These are phyloP conservation scores for Fusarium cyanostomum DNA, from an alignment of 2,329 filamentous ascomycete species.

Conservation along the genomic window DNA sequence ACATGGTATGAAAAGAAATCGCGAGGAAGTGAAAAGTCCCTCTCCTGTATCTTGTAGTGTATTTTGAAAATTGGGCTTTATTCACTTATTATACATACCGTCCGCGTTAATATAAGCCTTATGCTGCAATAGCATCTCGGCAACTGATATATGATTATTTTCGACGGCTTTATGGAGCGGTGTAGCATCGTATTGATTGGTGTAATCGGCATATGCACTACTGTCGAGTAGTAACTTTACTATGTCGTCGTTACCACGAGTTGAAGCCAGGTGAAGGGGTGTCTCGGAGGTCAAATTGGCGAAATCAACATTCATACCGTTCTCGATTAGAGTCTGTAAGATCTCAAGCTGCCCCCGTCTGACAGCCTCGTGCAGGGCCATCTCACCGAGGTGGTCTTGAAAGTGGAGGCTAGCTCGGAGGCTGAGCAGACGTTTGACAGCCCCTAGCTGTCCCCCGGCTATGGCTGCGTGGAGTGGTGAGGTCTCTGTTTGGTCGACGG, in stretches of 20 bases:
- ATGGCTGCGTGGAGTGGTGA: neutral
- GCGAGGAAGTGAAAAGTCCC: no score
- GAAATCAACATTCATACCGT: neutral
- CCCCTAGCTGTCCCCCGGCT: neutral
- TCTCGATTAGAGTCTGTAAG: neutral
- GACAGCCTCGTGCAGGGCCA: neutral
- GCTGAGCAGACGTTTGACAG: neutral
- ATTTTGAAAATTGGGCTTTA: no score
- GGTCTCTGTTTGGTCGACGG: neutral
- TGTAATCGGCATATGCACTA: neutral
- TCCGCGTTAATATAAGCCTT: neutral
- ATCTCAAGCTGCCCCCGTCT: neutral
- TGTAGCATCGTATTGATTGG: neutral
- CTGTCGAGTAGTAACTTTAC: neutral
- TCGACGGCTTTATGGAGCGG: neutral
- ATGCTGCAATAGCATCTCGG: neutral
- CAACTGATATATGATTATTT: neutral
- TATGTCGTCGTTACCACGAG: neutral
- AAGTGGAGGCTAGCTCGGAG: neutral
- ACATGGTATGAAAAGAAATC: neutral
- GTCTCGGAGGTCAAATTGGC: neutral
- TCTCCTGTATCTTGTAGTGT: no score
- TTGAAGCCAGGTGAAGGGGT: neutral
- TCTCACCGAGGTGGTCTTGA: neutral
- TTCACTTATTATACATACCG: neutral